Evolutionary conservation across 768 basidiomycete genomes (phyloP).

Genomic region (Leccinum subtestaceum): DNA sequence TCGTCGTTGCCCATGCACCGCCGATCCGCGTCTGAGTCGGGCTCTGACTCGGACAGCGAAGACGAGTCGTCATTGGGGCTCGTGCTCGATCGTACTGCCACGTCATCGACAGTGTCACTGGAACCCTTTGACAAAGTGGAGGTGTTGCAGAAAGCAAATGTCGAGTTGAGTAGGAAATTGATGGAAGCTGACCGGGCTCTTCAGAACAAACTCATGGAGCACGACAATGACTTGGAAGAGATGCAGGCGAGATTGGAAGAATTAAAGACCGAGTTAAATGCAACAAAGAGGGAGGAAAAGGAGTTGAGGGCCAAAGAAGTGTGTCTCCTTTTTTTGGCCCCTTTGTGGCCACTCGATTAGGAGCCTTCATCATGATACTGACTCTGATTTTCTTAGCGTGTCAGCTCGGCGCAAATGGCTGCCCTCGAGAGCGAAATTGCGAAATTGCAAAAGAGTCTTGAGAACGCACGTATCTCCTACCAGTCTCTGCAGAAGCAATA

Average conservation of each 20-base stretch:
- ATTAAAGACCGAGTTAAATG: constrained; percentile 66
- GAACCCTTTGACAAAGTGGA: constrained; percentile 73
- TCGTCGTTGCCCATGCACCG: constrained; percentile 61
- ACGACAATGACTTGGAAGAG: constrained; percentile 82
- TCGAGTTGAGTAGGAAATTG: constrained; percentile 71
- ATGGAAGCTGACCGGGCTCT: constrained; percentile 70
- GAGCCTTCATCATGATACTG: not conserved
- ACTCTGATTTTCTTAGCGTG: constrained; percentile 42
- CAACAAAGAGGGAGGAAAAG: constrained; percentile 89
- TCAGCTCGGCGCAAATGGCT: constrained; percentile 62
- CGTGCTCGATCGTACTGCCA: constrained; percentile 56
- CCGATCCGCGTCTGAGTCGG: constrained; percentile 36
- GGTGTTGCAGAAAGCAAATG: constrained; percentile 67
- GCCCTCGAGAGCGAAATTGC: constrained; percentile 76
- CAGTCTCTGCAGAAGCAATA: constrained; percentile 82
- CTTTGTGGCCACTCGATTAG: constrained; percentile 4
- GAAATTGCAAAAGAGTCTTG: constrained; percentile 70
- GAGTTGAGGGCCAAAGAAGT: constrained; percentile 88
- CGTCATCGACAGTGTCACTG: constrained; percentile 66
- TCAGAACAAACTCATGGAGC: constrained; percentile 65
- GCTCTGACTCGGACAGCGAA: constrained; percentile 50
- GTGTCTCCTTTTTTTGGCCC: constrained; percentile 12
- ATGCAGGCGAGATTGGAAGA: constrained; percentile 79
- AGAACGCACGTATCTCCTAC: constrained; percentile 70
- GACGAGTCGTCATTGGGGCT: constrained; percentile 52